Base-by-base conservation (phyloP, 257 asterid genomes). In the Solanum phureja region DNA sequence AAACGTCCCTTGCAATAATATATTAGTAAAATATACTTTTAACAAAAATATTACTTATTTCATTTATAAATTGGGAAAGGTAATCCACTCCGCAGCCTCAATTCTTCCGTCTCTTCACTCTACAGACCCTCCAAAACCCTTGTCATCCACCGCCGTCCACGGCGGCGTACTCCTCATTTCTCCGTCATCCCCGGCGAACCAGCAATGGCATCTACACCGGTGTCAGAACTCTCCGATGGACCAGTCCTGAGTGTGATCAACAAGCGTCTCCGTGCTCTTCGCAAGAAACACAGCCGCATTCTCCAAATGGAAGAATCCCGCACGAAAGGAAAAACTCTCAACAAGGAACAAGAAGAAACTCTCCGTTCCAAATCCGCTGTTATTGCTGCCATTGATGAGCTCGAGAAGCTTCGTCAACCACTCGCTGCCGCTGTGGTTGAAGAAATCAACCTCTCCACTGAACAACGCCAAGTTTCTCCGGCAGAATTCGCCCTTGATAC, bases 341-440 rank as follows among this genome's bases (percentile, higher is more conserved):
- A 29, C 31, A 29, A 29, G 31, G 31, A 29, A 29, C 99, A 96
- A 88, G 94, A 93, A 86, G 96, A 96, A 90, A 90, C 96, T 72
- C 91, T 96, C 18, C 93, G 94, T 10, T 91, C 98, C 37, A 96
- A 96, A 88, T n/a, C 97, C 38, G 83, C 88, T 44, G 90, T 94
- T 16, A 60, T 93, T 31, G 93, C 97, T 77, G 93, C 91, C 40
- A 93, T 95, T 34, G 97, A 94, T 24, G 99, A 96, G 94, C 91
- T 95, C 38, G 98, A 96, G 40, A 95, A 92, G 90, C 93, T 96
- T 83, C 94, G 93, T 29, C 93, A 89, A 69, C 98, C 98, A 5
- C 92, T 96, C 24, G 81, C 92, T 18, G 85, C 87, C 11, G 99
- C 99, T 42, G 90, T 95, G 19, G 90, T 87, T 6, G 98, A 97